Evolutionary conservation across 169 alveolate genomes (phyloP).

Genomic region (Fabrea salina): DNA sequence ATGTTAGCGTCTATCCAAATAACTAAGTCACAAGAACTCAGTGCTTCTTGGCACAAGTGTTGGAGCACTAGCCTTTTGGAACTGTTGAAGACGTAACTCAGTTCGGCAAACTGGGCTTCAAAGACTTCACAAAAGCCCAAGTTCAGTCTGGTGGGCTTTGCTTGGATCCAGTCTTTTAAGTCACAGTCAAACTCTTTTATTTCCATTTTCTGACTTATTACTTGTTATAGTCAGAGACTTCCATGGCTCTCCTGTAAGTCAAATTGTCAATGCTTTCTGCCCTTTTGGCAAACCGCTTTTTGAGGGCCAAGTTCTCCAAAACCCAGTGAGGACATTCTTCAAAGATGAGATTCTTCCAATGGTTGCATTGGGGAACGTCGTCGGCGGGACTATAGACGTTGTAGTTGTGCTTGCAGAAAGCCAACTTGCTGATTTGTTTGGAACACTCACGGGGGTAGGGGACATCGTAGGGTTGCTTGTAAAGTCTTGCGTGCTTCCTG

Average conservation of each 20-base stretch:
- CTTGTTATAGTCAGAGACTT: constrained; percentile 61
- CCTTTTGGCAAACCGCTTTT: constrained; percentile 55
- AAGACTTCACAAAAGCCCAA: too few species aligned
- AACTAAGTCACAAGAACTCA: too few species aligned
- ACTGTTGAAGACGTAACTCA: too few species aligned
- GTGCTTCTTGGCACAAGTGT: too few species aligned
- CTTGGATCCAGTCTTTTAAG: too few species aligned
- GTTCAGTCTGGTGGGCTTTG: too few species aligned
- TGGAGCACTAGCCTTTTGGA: too few species aligned
- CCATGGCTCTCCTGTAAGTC: constrained; percentile 70
- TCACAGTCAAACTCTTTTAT: too few species aligned
- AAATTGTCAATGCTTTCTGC: constrained; percentile 61
- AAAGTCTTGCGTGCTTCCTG: not conserved
- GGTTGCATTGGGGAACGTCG: constrained; percentile 24
- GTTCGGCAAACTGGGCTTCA: too few species aligned
- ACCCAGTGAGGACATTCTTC: constrained; percentile 74
- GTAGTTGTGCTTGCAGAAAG: not conserved
- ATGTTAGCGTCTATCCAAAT: too few species aligned
- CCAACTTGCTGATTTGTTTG: not conserved
- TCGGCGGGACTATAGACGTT: constrained; percentile 9
- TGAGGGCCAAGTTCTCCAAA: constrained; percentile 56
- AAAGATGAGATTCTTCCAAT: constrained; percentile 36
- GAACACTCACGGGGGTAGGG: constrained; percentile 36
- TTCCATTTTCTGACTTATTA: too few species aligned
- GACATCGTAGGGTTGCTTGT: not conserved